Percentiles rank a stretch among this genome's conserved stretches.
phyloP scores from a whole-genome alignment of 805 yeast genomes.

The Teunomyces lycoperdinae region DNA sequence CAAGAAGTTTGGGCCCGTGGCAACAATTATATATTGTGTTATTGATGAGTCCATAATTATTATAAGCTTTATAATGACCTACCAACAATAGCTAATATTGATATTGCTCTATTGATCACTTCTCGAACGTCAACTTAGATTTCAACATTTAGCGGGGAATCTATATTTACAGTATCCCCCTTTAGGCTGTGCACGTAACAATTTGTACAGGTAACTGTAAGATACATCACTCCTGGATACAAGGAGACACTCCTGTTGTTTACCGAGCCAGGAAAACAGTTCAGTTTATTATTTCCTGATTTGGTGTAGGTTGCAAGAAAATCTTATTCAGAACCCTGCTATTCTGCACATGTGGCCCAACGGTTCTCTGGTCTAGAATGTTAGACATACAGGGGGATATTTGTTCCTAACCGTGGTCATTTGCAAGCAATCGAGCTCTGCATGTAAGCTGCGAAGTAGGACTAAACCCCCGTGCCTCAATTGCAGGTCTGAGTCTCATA shows the following conservation, averaged over 20 bases:
- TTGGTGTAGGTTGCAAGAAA: neutral
- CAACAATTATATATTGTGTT: neutral
- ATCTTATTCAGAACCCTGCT: neutral
- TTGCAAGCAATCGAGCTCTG: neutral
- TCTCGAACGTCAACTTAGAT: neutral
- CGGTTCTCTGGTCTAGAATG: neutral
- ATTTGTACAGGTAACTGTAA: neutral
- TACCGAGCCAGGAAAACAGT: neutral
- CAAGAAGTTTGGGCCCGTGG: conserved; percentile 4
- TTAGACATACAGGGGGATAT: neutral
- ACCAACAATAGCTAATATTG: neutral
- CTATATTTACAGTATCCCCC: neutral
- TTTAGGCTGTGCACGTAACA: neutral
- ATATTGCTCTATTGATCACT: neutral
- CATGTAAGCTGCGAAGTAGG: neutral
- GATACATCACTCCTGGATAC: neutral
- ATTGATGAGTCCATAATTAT: neutral
- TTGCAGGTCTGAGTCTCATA: neutral
- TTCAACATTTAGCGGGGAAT: neutral
- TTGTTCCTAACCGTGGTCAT: neutral
- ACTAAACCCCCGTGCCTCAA: neutral
- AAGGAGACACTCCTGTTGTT: neutral
- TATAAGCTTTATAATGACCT: neutral
- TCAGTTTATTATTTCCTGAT: neutral
- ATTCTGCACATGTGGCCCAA: neutral